Evolutionary conservation across 1,284 basidiomycete species (phyloP).

Genomic region (Cutaneotrichosporon cavernicola): DNA sequence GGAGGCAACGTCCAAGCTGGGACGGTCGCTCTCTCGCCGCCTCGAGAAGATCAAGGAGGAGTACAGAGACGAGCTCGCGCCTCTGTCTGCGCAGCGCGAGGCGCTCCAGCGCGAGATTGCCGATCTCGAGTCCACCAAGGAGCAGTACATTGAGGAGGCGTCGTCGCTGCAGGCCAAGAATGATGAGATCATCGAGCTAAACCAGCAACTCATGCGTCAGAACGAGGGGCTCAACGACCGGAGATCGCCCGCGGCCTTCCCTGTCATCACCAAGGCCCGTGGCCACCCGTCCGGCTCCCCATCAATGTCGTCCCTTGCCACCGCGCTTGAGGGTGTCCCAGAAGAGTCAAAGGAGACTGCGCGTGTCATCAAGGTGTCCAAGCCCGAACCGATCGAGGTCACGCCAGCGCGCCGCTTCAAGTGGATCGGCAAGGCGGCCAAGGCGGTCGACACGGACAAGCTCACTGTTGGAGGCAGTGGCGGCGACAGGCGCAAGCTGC

Average conservation of each 20-base stretch:
- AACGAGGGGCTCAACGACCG: slow-evolving; percentile 60
- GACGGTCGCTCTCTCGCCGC: slow-evolving; percentile 76
- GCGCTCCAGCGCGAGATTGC: slow-evolving; percentile 74
- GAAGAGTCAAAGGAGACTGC: slow-evolving; percentile 46
- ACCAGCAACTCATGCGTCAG: slow-evolving; percentile 72
- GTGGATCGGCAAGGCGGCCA: slow-evolving; percentile 57
- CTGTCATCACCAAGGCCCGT: slow-evolving; percentile 17
- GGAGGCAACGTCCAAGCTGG: slow-evolving; percentile 55
- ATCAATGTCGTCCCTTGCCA: slow-evolving; percentile 51
- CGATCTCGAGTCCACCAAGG: slow-evolving; percentile 81
- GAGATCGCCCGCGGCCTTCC: slow-evolving; percentile 33
- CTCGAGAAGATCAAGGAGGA: slow-evolving; percentile 83
- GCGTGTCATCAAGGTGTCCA: slow-evolving; percentile 51
- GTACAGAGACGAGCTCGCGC: slow-evolving; percentile 81
- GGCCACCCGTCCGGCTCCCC: slow-evolving; percentile 50
- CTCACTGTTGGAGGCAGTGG: background rate
- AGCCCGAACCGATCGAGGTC: slow-evolving; percentile 54
- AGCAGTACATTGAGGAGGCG: slow-evolving; percentile 86
- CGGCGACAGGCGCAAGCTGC: slow-evolving; percentile 24
- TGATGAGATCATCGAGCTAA: slow-evolving; percentile 84
- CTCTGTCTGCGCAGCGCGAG: slow-evolving; percentile 78
- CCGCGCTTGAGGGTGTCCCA: slow-evolving; percentile 50
- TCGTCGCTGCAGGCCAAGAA: slow-evolving; percentile 85
- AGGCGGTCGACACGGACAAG: slow-evolving; percentile 19
- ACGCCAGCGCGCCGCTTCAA: slow-evolving; percentile 57